Evolutionary conservation across 78 protist species (phyloP).

Genomic region (Dictyostelium citrinum): DNA sequence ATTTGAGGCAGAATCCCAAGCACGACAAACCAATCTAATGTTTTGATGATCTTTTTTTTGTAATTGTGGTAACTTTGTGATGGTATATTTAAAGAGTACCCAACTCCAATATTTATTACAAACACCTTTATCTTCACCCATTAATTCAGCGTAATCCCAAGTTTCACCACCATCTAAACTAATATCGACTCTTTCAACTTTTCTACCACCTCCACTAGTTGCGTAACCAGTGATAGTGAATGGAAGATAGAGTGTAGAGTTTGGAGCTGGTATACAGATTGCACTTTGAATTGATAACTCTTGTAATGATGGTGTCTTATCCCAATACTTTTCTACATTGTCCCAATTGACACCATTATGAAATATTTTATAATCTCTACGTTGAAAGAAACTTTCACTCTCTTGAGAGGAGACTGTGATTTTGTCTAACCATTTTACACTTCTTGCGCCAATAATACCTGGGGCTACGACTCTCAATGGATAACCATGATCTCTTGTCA

Average conservation of each 20-base stretch:
- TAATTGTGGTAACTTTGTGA: constrained; percentile 35
- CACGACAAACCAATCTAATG: constrained; percentile 25
- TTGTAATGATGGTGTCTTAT: constrained; percentile 76
- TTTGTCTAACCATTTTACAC: constrained; percentile 90
- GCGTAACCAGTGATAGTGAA: constrained; percentile 84
- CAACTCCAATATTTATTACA: constrained; percentile 88
- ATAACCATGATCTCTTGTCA: constrained; percentile 92
- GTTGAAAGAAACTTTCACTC: constrained; percentile 86
- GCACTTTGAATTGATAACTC: constrained; percentile 87
- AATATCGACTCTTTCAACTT: constrained; percentile 93
- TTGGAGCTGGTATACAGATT: constrained; percentile 69
- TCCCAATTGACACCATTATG: constrained; percentile 71
- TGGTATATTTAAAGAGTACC: constrained; percentile 79
- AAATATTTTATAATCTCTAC: constrained; percentile 85
- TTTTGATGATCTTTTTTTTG: not conserved
- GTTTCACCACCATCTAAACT: constrained; percentile 87
- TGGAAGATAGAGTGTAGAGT: constrained; percentile 35
- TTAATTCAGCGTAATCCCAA: constrained; percentile 80
- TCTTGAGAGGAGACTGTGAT: constrained; percentile 64
- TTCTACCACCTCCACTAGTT: constrained; percentile 92
- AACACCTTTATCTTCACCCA: constrained; percentile 41
- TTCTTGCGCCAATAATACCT: constrained; percentile 93
- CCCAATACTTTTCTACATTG: constrained; percentile 45
- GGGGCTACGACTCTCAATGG: constrained; percentile 95
- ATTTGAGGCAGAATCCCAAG: constrained; percentile 82